A percentile compares a stretch with the other conserved stretches of the same genome.
These are phyloP conservation scores for Guadua angustifolia DNA, from an alignment of 176 grass and related monocot genomes.

Conservation along the genomic window DNA sequence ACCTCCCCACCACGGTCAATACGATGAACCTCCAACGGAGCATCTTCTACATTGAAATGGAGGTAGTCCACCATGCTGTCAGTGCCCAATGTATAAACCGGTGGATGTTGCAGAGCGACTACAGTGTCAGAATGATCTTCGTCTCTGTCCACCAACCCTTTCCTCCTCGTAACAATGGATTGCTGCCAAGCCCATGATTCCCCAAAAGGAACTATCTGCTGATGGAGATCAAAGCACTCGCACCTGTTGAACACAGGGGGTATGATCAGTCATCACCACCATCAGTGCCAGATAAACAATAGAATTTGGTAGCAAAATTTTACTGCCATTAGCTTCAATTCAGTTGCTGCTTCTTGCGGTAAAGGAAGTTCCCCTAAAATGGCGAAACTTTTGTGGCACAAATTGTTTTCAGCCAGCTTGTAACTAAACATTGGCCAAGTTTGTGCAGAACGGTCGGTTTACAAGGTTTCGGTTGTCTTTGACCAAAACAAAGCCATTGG, in stretches of 20 bases:
- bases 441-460: too few species aligned
- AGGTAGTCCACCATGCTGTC: too few species aligned
- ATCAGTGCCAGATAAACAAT: not conserved
- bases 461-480: too few species aligned
- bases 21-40: constrained; percentile 37
- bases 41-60: too few species aligned
- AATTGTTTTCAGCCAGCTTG: too few species aligned
- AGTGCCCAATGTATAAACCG: constrained; percentile 72
- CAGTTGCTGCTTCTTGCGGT: too few species aligned
- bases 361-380: too few species aligned
- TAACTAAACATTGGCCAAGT: too few species aligned
- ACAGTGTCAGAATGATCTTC: constrained; percentile 59
- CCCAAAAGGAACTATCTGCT: constrained; percentile 3
- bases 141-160: constrained; percentile 37
- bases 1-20: constrained; percentile 83
- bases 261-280: not conserved
- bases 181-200: too few species aligned
- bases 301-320: not conserved
- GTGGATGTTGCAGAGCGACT: constrained; percentile 71
- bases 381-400: too few species aligned
- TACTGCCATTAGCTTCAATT: not conserved
- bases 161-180: too few species aligned
- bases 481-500: too few species aligned
- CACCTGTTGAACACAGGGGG: constrained; percentile 34
- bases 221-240: constrained; percentile 45